Conservation (phyloP, 108 stramenopile species). For the Schizochytrium sp. region DNA sequence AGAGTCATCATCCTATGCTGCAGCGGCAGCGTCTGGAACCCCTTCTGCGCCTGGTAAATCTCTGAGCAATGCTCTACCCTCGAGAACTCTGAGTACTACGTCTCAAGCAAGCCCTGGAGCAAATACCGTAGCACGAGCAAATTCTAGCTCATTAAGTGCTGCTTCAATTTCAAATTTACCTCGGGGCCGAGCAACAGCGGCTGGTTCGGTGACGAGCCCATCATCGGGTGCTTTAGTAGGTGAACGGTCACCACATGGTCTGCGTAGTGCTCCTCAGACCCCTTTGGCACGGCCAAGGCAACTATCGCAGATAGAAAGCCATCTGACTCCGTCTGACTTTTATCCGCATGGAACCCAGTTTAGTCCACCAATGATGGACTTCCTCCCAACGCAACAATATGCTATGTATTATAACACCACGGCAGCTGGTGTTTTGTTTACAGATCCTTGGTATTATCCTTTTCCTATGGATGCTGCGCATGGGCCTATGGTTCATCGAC, state of each 20-base stretch:
- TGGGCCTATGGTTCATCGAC: background rate
- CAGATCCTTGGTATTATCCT: slow-evolving; percentile 34
- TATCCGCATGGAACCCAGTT: background rate
- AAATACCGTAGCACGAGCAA: too few relatives aligned
- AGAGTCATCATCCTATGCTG: background rate
- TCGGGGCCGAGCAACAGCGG: background rate
- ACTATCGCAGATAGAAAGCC: slow-evolving; percentile 2
- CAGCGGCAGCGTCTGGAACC: background rate
- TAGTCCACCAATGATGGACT: background rate
- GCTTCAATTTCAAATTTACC: too few relatives aligned
- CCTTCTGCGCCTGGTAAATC: too few relatives aligned
- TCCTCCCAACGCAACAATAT: background rate
- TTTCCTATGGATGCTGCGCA: slow-evolving; percentile 34
- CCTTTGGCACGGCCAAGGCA: background rate
- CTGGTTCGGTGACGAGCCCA: background rate
- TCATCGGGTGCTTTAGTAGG: background rate
- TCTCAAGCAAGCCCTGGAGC: too few relatives aligned
- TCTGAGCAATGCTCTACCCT: too few relatives aligned
- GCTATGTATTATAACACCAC: slow-evolving; percentile 51
- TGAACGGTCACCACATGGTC: background rate
- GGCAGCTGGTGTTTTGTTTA: slow-evolving; percentile 44
- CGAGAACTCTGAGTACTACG: too few relatives aligned
- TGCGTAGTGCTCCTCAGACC: slow-evolving; percentile 9
- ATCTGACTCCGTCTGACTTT: background rate
- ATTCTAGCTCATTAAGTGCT: too few relatives aligned